A percentile compares a stretch with the other conserved stretches of the same genome.
These are phyloP conservation scores for Fusarium sambucinum DNA, from an alignment of 2,329 filamentous ascomycete species.

Conservation along the genomic window DNA sequence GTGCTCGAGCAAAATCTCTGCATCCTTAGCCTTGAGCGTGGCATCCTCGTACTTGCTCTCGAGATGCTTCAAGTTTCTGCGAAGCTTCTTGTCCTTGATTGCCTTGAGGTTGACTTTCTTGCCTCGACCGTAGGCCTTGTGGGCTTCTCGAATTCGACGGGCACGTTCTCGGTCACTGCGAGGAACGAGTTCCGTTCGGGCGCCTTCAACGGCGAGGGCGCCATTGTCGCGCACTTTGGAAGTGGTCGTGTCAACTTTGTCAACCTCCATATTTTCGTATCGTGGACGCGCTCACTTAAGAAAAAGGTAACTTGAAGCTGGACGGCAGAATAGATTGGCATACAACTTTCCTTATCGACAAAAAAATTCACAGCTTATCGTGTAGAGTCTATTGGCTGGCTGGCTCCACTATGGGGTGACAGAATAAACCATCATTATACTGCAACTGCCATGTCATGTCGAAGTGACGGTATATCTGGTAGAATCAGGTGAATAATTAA, in stretches of 20 bases:
- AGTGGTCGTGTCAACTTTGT: slow-evolving; percentile 52
- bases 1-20: slow-evolving; percentile 93
- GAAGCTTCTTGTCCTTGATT: slow-evolving; percentile 90
- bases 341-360: slow-evolving; percentile 51
- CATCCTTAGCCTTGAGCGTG: slow-evolving; percentile 87
- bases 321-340: slow-evolving; percentile 36
- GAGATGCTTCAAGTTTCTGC: slow-evolving; percentile 80
- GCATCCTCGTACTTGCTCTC: slow-evolving; percentile 88
- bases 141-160: slow-evolving; percentile 70
- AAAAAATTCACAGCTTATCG: slow-evolving; percentile 45
- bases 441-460: not conserved
- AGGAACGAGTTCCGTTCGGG: slow-evolving; percentile 65
- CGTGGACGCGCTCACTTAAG: slow-evolving; percentile 33
- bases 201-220: slow-evolving; percentile 62
- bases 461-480: not conserved
- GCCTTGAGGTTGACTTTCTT: slow-evolving; percentile 76
- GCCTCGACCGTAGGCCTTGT: slow-evolving; percentile 87
- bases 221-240: slow-evolving; percentile 63
- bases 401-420: not conserved
- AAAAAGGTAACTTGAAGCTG: slow-evolving; percentile 22
- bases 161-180: slow-evolving; percentile 64
- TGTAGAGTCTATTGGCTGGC: not conserved
- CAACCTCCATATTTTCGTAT: slow-evolving; percentile 54
- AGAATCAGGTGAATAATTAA: too few species aligned
- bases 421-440: slow-evolving; percentile 5